These are phyloP conservation scores for Blastocrithidia nonstop DNA, from an alignment of 208 protist species.

Conservation along the genomic window DNA sequence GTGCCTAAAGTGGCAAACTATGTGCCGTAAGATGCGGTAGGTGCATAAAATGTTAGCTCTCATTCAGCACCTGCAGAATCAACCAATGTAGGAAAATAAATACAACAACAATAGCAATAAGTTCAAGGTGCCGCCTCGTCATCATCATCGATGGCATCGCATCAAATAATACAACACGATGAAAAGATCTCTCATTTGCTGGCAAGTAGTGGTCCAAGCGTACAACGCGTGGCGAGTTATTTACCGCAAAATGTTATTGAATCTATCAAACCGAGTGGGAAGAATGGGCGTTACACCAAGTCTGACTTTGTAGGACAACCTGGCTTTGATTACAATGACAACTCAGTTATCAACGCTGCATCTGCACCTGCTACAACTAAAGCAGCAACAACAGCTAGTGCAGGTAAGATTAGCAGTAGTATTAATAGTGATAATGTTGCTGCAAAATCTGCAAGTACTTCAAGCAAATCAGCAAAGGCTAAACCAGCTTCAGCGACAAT, in stretches of 20 bases:
- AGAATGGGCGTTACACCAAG: constrained; percentile 65
- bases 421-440: not conserved
- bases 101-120: constrained; percentile 9
- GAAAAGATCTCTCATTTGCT: constrained; percentile 39
- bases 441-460: too few species aligned
- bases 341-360: constrained; percentile 2
- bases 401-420: not conserved
- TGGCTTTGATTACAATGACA: constrained; percentile 72
- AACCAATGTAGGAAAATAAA: too few species aligned
- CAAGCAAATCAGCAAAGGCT: not conserved
- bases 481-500: constrained; percentile 5
- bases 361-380: constrained; percentile 3
- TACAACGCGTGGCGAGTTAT: constrained; percentile 59
- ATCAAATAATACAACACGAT: constrained; percentile 37
- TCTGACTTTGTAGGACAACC: constrained; percentile 55
- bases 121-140: constrained; percentile 5
- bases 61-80: constrained; percentile 12
- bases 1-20: constrained; percentile 46
- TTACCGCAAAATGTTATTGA: constrained; percentile 22
- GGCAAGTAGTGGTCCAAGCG: constrained; percentile 64
- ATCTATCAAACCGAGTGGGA: constrained; percentile 36
- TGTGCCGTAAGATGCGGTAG: constrained; percentile 18
- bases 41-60: constrained; percentile 7
- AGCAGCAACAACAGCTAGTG: not conserved
- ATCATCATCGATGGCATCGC: constrained; percentile 5